Conservation (phyloP, 73 alveolate species). For the Tetrahymena elliotti region DNA sequence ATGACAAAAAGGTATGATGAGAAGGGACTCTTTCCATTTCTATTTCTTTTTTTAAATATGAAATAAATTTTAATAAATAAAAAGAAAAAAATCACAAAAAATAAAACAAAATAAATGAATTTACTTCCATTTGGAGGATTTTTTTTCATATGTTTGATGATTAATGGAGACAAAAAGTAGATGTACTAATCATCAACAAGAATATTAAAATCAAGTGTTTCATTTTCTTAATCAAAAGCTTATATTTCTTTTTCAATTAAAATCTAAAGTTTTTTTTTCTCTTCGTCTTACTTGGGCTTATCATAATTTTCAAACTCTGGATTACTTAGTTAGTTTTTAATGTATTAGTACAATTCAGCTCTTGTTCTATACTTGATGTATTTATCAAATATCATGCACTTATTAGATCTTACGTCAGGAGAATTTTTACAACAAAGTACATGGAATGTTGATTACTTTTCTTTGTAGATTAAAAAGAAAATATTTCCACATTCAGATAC, state of each 20-base stretch:
- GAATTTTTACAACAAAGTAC: neutral
- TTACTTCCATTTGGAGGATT: neutral
- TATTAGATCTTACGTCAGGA: neutral
- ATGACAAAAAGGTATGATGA: neutral
- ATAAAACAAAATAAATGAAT: neutral
- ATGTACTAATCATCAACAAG: neutral
- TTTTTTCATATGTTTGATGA: neutral
- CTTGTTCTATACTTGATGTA: neutral
- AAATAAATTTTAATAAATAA: too few relatives aligned
- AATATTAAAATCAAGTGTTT: neutral
- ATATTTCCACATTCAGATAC: neutral
- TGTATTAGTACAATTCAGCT: neutral
- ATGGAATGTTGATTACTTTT: neutral
- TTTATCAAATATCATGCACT: neutral
- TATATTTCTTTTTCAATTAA: neutral
- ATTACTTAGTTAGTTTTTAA: neutral
- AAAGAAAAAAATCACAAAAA: neutral
- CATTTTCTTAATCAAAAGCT: neutral
- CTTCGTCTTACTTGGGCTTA: neutral
- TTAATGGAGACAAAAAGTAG: neutral
- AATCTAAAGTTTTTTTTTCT: neutral
- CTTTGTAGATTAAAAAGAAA: neutral
- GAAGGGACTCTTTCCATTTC: neutral
- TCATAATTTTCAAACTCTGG: neutral
- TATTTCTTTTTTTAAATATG: neutral